These are phyloP conservation scores for Leishmania arabica DNA, from an alignment of 208 protist species.

Conservation along the genomic window DNA sequence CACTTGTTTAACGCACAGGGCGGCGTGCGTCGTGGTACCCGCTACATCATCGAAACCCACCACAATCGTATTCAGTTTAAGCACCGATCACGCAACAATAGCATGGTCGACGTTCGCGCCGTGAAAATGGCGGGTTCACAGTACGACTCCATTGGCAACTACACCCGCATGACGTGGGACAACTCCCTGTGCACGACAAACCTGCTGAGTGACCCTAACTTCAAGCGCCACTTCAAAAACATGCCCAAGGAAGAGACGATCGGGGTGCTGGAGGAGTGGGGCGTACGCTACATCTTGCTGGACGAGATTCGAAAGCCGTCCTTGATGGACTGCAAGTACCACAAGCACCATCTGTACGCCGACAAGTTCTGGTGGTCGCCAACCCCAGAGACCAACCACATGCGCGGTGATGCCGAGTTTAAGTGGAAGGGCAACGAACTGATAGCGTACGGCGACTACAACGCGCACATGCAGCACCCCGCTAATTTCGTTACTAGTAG, in stretches of 20 bases:
- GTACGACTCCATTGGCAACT: slow-evolving; percentile 73
- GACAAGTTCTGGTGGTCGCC: slow-evolving; percentile 86
- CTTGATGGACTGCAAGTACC: slow-evolving; percentile 74
- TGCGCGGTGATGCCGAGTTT: slow-evolving; percentile 79
- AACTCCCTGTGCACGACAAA: slow-evolving; percentile 56
- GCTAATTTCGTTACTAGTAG: slow-evolving; percentile 30
- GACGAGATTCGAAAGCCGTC: slow-evolving; percentile 83
- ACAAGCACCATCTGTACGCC: slow-evolving; percentile 72
- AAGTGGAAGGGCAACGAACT: slow-evolving; percentile 85
- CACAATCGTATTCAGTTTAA: slow-evolving; percentile 66
- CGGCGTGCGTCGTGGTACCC: slow-evolving; percentile 41
- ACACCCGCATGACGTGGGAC: slow-evolving; percentile 70
- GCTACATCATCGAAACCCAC: slow-evolving; percentile 72
- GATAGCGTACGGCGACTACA: slow-evolving; percentile 74
- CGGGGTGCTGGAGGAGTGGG: slow-evolving; percentile 76
- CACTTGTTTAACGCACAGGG: slow-evolving; percentile 58
- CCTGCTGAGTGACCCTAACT: slow-evolving; percentile 48
- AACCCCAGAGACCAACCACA: slow-evolving; percentile 69
- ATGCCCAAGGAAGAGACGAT: slow-evolving; percentile 74
- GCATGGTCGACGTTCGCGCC: slow-evolving; percentile 61
- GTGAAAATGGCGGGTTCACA: slow-evolving; percentile 57
- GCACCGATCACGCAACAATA: slow-evolving; percentile 47
- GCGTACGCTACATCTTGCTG: slow-evolving; percentile 77
- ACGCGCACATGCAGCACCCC: slow-evolving; percentile 47
- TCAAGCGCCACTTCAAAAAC: slow-evolving; percentile 38